Base-by-base conservation (phyloP, 2,329 filamentous ascomycete species). In the Thielaviopsis populi region DNA sequence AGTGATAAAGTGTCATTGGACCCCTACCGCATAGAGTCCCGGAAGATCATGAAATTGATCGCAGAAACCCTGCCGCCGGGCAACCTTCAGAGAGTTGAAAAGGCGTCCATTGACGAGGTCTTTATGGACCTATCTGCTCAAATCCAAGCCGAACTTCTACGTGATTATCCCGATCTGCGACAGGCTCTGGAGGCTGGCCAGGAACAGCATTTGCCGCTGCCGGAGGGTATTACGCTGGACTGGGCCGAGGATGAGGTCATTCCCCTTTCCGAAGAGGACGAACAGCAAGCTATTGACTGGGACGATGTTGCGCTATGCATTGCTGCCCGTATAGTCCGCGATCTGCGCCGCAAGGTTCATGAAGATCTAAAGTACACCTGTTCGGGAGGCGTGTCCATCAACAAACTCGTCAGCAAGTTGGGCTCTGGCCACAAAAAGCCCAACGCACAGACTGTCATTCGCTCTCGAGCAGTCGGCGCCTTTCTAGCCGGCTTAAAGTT, bases 341-440 rank as follows among this genome's bases (percentile, higher is more conserved):
- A 83, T 66, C 81, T 97, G 19, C 83, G 94, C 61, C 77, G 78
- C 24, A 78, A 81, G 61, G 80, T 99, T 65, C 83, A 80, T 68
- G 80, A 87, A 56, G 79, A 81, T 68, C 76, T 97, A 62, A 82
- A 84, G 63, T 99, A 96, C 72, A 97, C 92, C 3, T 96, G 91
- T 74, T 96, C 92, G 6, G 92, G 84, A 0, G 94, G 94, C 6
- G 79, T 99, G 67, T 88, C 91, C 37, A 83, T 82, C 68, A 99
- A 96, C 77, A 99, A 97, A 75, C 90, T 96, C 82, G 79, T 99
- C 66, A 90, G 91, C 67, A 99, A 99, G 76, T 77, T 99, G 64
- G 94, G 92, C 37, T 95, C 90, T 27, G 90, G 83, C 6, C 85
- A 91, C 76, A 91, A 90, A 75, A 99, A 99, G 73, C 94, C 94